Evolutionary conservation across 192 early-diverging fungal species (phyloP).

Genomic region (Kappamyces sp.): DNA sequence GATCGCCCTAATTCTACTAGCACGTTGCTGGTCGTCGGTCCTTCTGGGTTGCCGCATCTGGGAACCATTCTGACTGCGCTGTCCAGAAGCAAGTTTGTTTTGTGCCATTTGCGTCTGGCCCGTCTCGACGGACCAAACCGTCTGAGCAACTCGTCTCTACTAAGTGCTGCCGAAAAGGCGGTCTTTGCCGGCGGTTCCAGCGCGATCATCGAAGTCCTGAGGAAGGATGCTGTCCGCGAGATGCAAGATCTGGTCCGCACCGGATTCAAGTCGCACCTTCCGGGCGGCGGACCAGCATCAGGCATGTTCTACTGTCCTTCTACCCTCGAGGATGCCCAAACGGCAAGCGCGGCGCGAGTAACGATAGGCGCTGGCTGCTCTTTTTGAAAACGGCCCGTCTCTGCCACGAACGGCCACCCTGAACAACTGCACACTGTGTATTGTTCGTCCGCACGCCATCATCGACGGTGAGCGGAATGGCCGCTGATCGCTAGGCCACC

Average conservation of each 20-base stretch:
- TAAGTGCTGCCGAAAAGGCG: too few relatives aligned
- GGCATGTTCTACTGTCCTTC: too few relatives aligned
- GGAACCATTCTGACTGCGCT: slow-evolving; percentile 43
- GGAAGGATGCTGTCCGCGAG: too few relatives aligned
- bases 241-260: too few relatives aligned
- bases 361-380: slow-evolving; percentile 3
- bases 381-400: slow-evolving; percentile 1
- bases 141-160: too few relatives aligned
- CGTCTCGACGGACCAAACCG: background rate
- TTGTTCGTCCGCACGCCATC: slow-evolving; percentile 54
- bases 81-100: slow-evolving; percentile 26
- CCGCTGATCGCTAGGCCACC: slow-evolving; percentile 21
- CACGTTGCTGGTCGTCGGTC: slow-evolving; percentile 43
- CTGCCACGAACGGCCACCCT: slow-evolving; percentile 33
- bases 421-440: slow-evolving; percentile 38
- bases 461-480: slow-evolving; percentile 24
- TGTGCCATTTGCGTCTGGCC: slow-evolving; percentile 35
- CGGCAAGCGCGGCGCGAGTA: background rate
- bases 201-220: too few relatives aligned
- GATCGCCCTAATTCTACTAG: slow-evolving; percentile 25
- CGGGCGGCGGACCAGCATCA: too few relatives aligned
- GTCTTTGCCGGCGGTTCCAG: too few relatives aligned
- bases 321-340: slow-evolving; percentile 14
- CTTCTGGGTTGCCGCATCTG: slow-evolving; percentile 20
- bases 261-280: too few relatives aligned